phyloP scores from a whole-genome alignment of 2,329 filamentous ascomycete species.

The Purpureocillium lavendulum region DNA sequence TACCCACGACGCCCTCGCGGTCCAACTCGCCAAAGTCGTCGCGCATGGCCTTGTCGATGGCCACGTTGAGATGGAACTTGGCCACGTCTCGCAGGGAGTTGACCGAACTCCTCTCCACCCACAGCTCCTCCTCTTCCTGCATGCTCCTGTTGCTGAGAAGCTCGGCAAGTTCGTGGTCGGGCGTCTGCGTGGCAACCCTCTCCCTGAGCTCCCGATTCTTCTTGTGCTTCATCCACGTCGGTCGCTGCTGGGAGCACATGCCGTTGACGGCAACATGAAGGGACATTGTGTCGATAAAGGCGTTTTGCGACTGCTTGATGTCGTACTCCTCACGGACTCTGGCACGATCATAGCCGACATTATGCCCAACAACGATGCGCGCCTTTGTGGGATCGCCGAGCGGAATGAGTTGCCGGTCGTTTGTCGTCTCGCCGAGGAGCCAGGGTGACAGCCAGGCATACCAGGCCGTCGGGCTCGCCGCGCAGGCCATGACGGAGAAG shows the following conservation, averaged over 20 bases:
- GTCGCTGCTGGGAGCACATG: constrained; percentile 94
- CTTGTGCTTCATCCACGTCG: constrained; percentile 95
- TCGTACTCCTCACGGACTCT: constrained; percentile 84
- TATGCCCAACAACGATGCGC: constrained; percentile 84
- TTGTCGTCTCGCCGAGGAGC: constrained; percentile 74
- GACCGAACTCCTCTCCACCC: constrained; percentile 89
- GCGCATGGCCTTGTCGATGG: constrained; percentile 81
- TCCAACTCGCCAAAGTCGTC: constrained; percentile 82
- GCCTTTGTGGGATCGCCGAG: constrained; percentile 67
- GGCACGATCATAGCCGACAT: constrained; percentile 89
- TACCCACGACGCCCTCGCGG: constrained; percentile 58
- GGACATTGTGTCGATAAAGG: constrained; percentile 96
- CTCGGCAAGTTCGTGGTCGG: constrained; percentile 61
- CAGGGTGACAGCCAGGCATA: constrained; percentile 97
- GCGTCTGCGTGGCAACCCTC: constrained; percentile 63
- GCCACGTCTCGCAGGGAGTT: constrained; percentile 95
- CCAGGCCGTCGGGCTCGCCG: constrained; percentile 82
- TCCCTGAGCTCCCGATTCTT: constrained; percentile 83
- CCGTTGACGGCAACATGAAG: constrained; percentile 95
- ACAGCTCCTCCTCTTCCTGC: constrained; percentile 88
- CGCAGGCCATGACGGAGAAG: constrained; percentile 95
- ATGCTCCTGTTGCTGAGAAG: constrained; percentile 61
- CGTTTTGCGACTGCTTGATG: constrained; percentile 72
- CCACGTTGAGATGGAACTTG: constrained; percentile 87
- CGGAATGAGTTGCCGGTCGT: constrained; percentile 74